phyloP scores from a whole-genome alignment of 768 basidiomycete species.

The Boletus rubroflammeus region DNA sequence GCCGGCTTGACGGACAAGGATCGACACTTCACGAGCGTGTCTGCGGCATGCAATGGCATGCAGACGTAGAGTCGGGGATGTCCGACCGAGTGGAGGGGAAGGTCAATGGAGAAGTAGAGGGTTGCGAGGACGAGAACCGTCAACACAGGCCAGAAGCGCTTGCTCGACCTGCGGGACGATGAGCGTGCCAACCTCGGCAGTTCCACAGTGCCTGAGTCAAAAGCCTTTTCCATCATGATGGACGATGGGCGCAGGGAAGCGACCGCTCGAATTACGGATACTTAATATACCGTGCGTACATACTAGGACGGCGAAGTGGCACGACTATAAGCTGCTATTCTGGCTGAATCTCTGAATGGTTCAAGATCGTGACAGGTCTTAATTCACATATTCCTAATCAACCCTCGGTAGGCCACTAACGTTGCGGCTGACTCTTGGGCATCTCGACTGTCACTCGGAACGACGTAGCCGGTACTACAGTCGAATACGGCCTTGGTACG shows the following conservation, averaged over 20 bases:
- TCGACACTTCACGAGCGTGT: slow-evolving; percentile 45
- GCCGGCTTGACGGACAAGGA: slow-evolving; percentile 41
- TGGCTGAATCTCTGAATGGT: too few species aligned
- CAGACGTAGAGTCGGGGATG: neutral
- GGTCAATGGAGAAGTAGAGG: slow-evolving; percentile 12
- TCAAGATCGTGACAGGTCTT: neutral
- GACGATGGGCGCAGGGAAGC: neutral
- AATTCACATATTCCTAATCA: neutral
- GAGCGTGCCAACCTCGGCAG: neutral
- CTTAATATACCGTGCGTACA: neutral
- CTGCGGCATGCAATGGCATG: slow-evolving; percentile 21
- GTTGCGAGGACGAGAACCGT: slow-evolving; percentile 11
- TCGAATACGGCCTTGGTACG: neutral
- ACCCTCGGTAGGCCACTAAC: neutral
- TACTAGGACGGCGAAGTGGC: neutral
- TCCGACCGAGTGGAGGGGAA: slow-evolving; percentile 3
- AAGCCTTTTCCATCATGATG: slow-evolving; percentile 18
- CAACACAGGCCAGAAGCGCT: slow-evolving; percentile 17
- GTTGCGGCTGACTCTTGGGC: too few species aligned
- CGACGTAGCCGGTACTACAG: neutral
- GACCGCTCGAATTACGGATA: neutral
- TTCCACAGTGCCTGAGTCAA: neutral
- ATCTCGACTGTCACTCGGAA: neutral
- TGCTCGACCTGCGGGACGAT: slow-evolving; percentile 2
- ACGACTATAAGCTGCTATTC: too few species aligned